Conservation (phyloP, 768 basidiomycete genomes). For the Lepiota brunneoincarnata region DNA sequence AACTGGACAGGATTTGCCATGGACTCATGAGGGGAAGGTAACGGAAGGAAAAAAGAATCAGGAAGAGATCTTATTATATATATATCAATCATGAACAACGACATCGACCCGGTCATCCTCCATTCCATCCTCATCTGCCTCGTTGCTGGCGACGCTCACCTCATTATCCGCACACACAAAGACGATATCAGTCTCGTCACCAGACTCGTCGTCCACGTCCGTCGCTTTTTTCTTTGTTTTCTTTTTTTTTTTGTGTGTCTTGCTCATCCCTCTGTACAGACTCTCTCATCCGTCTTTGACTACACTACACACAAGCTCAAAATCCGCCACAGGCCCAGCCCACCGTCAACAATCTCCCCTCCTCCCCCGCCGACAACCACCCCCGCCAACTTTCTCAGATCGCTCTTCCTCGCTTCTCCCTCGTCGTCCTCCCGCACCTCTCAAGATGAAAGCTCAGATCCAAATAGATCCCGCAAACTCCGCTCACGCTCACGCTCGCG, state of each 20-base stretch:
- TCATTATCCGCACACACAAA: slow-evolving; percentile 62
- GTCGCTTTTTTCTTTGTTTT: slow-evolving; percentile 17
- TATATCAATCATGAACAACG: background rate
- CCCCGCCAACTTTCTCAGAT: slow-evolving; percentile 19
- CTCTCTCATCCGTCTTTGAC: slow-evolving; percentile 58
- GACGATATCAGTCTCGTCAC: slow-evolving; percentile 62
- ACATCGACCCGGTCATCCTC: slow-evolving; percentile 56
- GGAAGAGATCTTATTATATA: background rate
- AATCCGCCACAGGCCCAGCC: slow-evolving; percentile 31
- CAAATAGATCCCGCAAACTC: slow-evolving; percentile 10
- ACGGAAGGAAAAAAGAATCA: background rate
- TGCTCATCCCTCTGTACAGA: slow-evolving; percentile 36
- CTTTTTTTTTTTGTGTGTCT: slow-evolving; percentile 1
- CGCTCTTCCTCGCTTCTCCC: slow-evolving; percentile 25
- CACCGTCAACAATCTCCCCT: slow-evolving; percentile 10
- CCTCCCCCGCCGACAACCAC: slow-evolving; percentile 12
- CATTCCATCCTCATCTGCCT: slow-evolving; percentile 67
- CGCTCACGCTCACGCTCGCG: slow-evolving; percentile 7
- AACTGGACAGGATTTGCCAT: slow-evolving; percentile 35
- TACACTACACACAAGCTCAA: slow-evolving; percentile 55
- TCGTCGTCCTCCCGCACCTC: slow-evolving; percentile 15
- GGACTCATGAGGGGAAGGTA: slow-evolving; percentile 13
- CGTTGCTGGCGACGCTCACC: slow-evolving; percentile 57
- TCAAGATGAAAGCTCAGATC: slow-evolving; percentile 21
- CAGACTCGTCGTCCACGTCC: slow-evolving; percentile 58